These are phyloP conservation scores for Clonostachys rosea DNA, from an alignment of 2,329 filamentous ascomycete genomes.

Conservation along the genomic window DNA sequence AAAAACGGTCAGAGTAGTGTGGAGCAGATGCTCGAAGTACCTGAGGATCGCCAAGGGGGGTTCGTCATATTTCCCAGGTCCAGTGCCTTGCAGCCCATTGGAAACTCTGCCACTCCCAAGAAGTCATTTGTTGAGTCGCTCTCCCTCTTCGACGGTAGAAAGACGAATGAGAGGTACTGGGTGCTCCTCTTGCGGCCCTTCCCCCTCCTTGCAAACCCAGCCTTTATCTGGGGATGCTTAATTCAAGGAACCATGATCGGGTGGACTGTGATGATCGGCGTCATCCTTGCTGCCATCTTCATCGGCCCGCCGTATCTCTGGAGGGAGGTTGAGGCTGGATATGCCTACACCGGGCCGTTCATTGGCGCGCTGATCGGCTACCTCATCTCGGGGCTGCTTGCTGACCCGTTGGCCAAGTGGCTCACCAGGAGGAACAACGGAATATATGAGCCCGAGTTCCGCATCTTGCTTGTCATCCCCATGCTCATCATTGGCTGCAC, in stretches of 20 bases:
- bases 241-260: constrained; percentile 89
- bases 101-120: constrained; percentile 29
- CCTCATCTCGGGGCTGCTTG: constrained; percentile 64
- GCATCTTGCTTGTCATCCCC: constrained; percentile 76
- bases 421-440: constrained; percentile 74
- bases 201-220: constrained; percentile 78
- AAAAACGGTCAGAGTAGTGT: constrained; percentile 2
- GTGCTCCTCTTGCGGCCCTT: constrained; percentile 68
- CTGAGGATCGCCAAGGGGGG: constrained; percentile 5
- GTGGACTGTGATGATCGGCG: constrained; percentile 91
- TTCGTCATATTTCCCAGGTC: constrained; percentile 24
- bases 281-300: constrained; percentile 78
- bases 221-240: constrained; percentile 73
- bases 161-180: constrained; percentile 71
- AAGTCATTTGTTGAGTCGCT: constrained; percentile 59
- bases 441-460: constrained; percentile 88
- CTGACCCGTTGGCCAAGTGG: constrained; percentile 66
- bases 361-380: constrained; percentile 79
- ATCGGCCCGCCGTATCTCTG: constrained; percentile 78
- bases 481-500: constrained; percentile 74
- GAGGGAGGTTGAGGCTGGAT: constrained; percentile 76
- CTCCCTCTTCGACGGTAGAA: constrained; percentile 73
- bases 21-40: not conserved
- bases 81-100: constrained; percentile 23
- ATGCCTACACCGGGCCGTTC: constrained; percentile 82